A percentile compares a stretch with the other conserved stretches of the same genome.
Evolutionary conservation across 1,284 basidiomycete species (phyloP).

Genomic region (Apiotrichum brassicae): DNA sequence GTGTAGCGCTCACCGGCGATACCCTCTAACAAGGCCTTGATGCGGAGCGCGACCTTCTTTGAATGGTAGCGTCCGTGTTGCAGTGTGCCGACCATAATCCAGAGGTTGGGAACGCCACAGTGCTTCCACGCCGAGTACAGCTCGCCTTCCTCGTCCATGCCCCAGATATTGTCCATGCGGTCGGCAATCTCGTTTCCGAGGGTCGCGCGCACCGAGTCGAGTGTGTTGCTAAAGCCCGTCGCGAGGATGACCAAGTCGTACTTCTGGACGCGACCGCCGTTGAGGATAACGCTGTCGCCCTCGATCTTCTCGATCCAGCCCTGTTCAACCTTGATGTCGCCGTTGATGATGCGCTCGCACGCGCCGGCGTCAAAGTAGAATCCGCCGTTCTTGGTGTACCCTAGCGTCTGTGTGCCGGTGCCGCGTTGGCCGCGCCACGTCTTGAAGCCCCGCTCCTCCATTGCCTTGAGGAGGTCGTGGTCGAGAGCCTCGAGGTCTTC

Average conservation of each 20-base stretch:
- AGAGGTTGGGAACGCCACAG: conserved; percentile 53
- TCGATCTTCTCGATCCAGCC: conserved; percentile 28
- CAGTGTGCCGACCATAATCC: conserved; percentile 54
- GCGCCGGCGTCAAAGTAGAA: conserved; percentile 41
- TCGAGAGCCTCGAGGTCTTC: conserved; percentile 23
- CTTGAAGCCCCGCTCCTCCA: conserved; percentile 52
- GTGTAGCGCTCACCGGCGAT: conserved; percentile 19
- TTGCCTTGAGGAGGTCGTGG: conserved; percentile 52
- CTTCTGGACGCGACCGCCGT: conserved; percentile 47
- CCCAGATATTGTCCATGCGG: conserved; percentile 52
- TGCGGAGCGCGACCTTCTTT: conserved; percentile 21
- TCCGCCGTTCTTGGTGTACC: conserved; percentile 26
- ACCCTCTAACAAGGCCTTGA: conserved; percentile 29
- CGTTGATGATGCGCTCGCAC: conserved; percentile 33
- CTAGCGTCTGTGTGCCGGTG: conserved; percentile 21
- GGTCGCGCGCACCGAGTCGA: conserved; percentile 41
- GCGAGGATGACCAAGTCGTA: conserved; percentile 64
- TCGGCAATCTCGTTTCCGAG: conserved; percentile 52
- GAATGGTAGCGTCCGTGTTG: conserved; percentile 25
- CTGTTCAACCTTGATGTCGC: conserved; percentile 32
- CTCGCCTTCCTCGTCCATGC: conserved; percentile 57
- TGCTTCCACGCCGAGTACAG: conserved; percentile 52
- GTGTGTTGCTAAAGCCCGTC: conserved; percentile 52
- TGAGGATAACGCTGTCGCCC: conserved; percentile 22
- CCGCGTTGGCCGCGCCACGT: conserved; percentile 27